Base-by-base conservation (phyloP, 1,284 basidiomycete species). In the Ceratobasidium sp. region DNA sequence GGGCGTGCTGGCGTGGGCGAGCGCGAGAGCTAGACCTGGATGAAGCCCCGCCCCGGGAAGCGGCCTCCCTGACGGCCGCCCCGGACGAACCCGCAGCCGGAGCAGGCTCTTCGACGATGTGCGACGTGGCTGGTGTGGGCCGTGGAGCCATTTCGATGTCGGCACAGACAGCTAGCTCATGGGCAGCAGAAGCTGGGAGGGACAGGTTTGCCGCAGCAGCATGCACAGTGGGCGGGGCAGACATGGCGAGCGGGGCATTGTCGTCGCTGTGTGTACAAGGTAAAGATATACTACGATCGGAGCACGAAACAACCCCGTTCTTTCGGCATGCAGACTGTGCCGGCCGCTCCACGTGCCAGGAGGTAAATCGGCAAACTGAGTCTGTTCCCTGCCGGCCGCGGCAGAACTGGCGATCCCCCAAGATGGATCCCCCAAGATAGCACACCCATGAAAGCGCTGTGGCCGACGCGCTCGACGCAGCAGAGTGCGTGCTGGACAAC, bases 1-100 rank as follows among this genome's bases (percentile, higher is more conserved):
- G 30, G 4, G 73, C 72, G 30, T 11, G 73, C 36, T 60, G 36
- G 25, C 64, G 64, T 1, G n/a, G 64, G n/a, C 33, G 48, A 38
- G 53, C 3, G 36, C 18, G 21, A 11, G 33, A 23, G 38, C 48
- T 53, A 16, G 6, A 23, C 21, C 48, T 63, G 28, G 46, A 49
- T 30, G 49, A 49, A 36, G n/a, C 23, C 18, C 54, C 63, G 28
- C 36, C 60, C 14, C 30, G 28, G n/a, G 46, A 12, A 30, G 16
- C 28, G 33, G 48, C 30, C 36, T 66, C 28, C 12, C 3, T 44
- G 33, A 8, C 33, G 36, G 36, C 7, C 36, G 9, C 36, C n/a
- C 48, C 25, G 60, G 40, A 30, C 16, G 16, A 36, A 8, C 42
- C 23, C 14, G 14, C n/a, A 44, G 42, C 28, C 18, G 40, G 42